Base-by-base conservation (phyloP, 2,329 filamentous ascomycete species). In the Cryphonectria carpinicola region DNA sequence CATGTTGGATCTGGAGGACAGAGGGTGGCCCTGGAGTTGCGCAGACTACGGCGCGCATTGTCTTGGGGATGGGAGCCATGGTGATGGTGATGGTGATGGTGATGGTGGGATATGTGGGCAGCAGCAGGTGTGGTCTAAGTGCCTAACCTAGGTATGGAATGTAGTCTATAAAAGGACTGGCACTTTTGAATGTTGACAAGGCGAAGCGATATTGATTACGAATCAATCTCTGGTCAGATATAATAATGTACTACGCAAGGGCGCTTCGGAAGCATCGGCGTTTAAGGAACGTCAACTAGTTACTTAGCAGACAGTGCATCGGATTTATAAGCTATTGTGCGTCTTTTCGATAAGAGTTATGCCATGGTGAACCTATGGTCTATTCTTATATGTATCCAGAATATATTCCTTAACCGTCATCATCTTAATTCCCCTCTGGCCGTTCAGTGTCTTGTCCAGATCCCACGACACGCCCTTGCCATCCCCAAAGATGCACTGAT, bases 391-490 rank as follows among this genome's bases (percentile, higher is more conserved):
- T 13, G 46, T 66, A n/a, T 25, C 67, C 3, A 14, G 60, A 11
- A 72, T 41, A 10, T 80, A 88, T 13, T 75, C 79, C 71, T 80
- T 80, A 0, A 88, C 79, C 72, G 80, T 80, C 68, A 78, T 80
- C 74, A 85, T 78, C 1, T 77, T 65, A 37, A 90, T 85, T 0
- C 82, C 83, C 52, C 84, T 79, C 76, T 84, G 75, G 3, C 75
- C 72, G 78, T 91, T 92, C 73, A 88, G 82, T 10, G 88, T 90
- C 72, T 76, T 76, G 13, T 81, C 77, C 75, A 82, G 80, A 10
- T 85, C 83, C 90, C 90, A 92, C 54, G 83, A 84, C 6, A 91
- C 85, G 0, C 90, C 90, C 10, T 78, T 80, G 0, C 87, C 88
- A 68, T 85, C 80, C 1, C 84, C 88, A 81, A 92, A 92, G 0